phyloP scores from a whole-genome alignment of 129 eudicot genomes.

The Cynara cardunculus region DNA sequence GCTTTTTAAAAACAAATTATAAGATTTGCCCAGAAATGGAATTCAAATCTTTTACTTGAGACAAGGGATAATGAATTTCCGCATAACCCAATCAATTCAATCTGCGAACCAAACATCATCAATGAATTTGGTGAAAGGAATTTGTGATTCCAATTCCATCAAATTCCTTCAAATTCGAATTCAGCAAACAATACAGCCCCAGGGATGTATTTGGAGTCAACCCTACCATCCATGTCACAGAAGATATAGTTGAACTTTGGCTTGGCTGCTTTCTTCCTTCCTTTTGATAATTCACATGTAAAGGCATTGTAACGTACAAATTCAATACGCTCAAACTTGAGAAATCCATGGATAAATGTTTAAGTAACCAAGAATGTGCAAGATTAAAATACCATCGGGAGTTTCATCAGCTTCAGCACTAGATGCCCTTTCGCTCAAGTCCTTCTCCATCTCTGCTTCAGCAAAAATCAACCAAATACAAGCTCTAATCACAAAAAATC shows the following conservation, averaged over 20 bases:
- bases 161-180: neutral
- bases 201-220: neutral
- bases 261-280: constrained; percentile 82
- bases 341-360: neutral
- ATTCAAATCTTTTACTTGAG: too few species aligned
- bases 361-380: constrained; percentile 1
- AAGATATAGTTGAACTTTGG: constrained; percentile 84
- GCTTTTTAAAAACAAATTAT: too few species aligned
- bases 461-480: constrained; percentile 23
- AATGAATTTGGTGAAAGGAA: neutral
- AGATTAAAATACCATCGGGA: constrained; percentile 53
- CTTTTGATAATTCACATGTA: constrained; percentile 63
- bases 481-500: neutral
- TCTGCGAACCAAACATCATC: neutral
- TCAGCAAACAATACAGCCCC: neutral
- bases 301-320: constrained; percentile 28
- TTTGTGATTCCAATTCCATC: neutral
- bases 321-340: neutral
- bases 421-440: constrained; percentile 82
- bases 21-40: too few species aligned
- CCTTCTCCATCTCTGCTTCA: constrained; percentile 80
- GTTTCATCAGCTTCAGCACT: constrained; percentile 41
- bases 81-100: neutral
- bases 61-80: too few species aligned
- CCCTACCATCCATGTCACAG: constrained; percentile 98